These are phyloP conservation scores for Monosporascus sp. DNA, from an alignment of 2,329 filamentous ascomycete species.

Conservation along the genomic window DNA sequence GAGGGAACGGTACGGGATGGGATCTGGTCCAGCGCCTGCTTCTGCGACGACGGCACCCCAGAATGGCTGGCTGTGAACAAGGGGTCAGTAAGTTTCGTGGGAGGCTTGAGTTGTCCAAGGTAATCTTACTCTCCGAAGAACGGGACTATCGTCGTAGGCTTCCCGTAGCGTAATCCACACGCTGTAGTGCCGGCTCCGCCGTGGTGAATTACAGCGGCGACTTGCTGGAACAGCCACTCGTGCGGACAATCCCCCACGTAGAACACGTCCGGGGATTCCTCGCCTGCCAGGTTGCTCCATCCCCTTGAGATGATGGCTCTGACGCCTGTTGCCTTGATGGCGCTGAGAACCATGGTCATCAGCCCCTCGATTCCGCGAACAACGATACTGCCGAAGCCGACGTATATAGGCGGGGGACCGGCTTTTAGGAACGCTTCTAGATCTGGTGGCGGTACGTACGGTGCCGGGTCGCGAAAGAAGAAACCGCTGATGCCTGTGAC, in stretches of 20 bases:
- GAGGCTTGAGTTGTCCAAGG: background rate
- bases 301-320: slow-evolving; percentile 44
- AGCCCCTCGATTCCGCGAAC: slow-evolving; percentile 43
- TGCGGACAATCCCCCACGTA: slow-evolving; percentile 51
- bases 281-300: slow-evolving; percentile 14
- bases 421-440: slow-evolving; percentile 60
- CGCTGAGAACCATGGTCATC: slow-evolving; percentile 33
- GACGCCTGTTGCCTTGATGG: slow-evolving; percentile 33
- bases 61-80: slow-evolving; percentile 28
- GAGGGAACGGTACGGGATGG: slow-evolving; percentile 29
- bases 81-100: background rate
- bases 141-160: slow-evolving; percentile 49
- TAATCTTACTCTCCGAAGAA: slow-evolving; percentile 35
- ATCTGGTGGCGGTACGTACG: slow-evolving; percentile 60
- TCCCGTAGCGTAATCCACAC: slow-evolving; percentile 43
- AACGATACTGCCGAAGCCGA: slow-evolving; percentile 80
- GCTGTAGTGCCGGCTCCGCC: slow-evolving; percentile 56
- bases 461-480: slow-evolving; percentile 64
- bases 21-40: slow-evolving; percentile 33
- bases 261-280: slow-evolving; percentile 27
- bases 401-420: slow-evolving; percentile 71
- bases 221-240: slow-evolving; percentile 51
- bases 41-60: slow-evolving; percentile 34
- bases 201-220: slow-evolving; percentile 51
- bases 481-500: slow-evolving; percentile 56